phyloP scores from a whole-genome alignment of 2,329 filamentous ascomycete species.

The Neonectria faginata region DNA sequence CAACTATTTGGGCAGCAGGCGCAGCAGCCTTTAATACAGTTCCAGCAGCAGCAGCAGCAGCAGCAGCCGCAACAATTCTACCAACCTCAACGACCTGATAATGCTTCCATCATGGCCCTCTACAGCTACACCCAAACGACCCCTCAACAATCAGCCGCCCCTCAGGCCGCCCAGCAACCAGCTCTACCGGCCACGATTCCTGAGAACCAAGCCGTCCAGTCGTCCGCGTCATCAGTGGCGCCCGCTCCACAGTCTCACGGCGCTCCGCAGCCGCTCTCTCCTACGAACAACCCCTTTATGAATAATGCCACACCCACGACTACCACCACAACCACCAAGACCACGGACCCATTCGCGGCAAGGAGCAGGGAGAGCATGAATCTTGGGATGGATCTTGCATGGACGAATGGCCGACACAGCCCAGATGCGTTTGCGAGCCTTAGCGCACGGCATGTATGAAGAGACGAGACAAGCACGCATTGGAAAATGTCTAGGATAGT shows the following conservation, averaged over 20 bases:
- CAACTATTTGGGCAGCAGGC: constrained; percentile 42
- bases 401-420: constrained; percentile 78
- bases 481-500: constrained; percentile 38
- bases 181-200: constrained; percentile 45
- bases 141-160: constrained; percentile 53
- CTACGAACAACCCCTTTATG: constrained; percentile 70
- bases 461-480: constrained; percentile 39
- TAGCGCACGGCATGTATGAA: constrained; percentile 68
- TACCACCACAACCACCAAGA: constrained; percentile 39
- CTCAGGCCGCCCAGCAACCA: constrained; percentile 45
- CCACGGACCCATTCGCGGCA: constrained; percentile 58
- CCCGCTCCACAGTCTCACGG: constrained; percentile 43
- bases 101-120: constrained; percentile 79
- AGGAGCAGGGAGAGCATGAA: constrained; percentile 78
- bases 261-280: constrained; percentile 51
- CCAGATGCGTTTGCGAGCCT: constrained; percentile 84
- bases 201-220: constrained; percentile 45
- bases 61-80: constrained; percentile 52
- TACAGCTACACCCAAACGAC: constrained; percentile 72
- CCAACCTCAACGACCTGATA: constrained; percentile 69
- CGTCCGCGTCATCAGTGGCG: constrained; percentile 40
- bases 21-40: constrained; percentile 38
- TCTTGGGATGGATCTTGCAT: constrained; percentile 72
- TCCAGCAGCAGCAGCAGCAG: constrained; percentile 33
- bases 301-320: constrained; percentile 47